A percentile compares a stretch with the other conserved stretches of the same genome.
These are phyloP conservation scores for Diaporthe australafricana DNA, from an alignment of 2,329 filamentous ascomycete genomes.

Conservation along the genomic window DNA sequence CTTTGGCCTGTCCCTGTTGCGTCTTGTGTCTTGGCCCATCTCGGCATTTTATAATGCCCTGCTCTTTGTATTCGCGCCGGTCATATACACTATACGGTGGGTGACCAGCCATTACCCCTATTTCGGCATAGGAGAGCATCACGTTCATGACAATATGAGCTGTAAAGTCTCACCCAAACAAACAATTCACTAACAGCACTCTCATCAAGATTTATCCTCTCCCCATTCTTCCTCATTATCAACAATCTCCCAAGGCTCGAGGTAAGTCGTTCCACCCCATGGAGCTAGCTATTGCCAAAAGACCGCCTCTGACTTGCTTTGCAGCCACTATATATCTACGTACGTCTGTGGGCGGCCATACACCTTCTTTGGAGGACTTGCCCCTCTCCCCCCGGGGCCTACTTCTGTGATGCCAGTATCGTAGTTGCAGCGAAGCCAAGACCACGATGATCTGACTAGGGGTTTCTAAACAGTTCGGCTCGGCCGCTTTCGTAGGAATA, in stretches of 20 bases:
- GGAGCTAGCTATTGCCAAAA: not conserved
- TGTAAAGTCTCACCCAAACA: not conserved
- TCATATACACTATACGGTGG: constrained; percentile 35
- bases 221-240: constrained; percentile 44
- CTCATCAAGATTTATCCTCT: constrained; percentile 20
- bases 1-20: constrained; percentile 12
- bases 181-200: not conserved
- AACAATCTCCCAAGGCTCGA: constrained; percentile 25
- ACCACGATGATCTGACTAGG: constrained; percentile 60
- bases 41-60: constrained; percentile 21
- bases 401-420: not conserved
- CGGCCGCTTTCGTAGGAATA: constrained; percentile 76
- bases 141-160: not conserved
- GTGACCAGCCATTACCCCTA: not conserved
- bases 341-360: constrained; percentile 16
- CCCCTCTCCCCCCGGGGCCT: not conserved
- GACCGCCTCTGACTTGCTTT: not conserved
- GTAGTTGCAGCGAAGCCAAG: not conserved
- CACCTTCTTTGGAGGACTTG: no score
- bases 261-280: constrained; percentile 9
- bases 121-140: not conserved
- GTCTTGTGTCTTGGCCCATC: constrained; percentile 33
- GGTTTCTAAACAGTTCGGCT: constrained; percentile 62
- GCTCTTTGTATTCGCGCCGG: constrained; percentile 36
- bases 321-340: constrained; percentile 38